Evolutionary conservation across 1,284 basidiomycete genomes (phyloP).

Genomic region (Lignosus rhinocerotis): DNA sequence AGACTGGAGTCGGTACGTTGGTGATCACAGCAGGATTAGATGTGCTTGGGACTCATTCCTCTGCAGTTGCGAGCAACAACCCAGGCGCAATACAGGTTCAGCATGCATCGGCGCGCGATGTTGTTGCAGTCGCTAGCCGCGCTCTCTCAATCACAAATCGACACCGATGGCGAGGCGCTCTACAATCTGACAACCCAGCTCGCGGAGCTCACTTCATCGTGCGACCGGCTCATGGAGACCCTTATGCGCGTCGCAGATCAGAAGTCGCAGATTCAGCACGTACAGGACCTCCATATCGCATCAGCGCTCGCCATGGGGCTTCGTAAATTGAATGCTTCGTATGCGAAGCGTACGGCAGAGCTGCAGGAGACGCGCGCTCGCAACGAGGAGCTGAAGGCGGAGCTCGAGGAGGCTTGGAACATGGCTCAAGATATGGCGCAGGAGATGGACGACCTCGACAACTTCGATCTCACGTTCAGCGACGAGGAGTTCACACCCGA

Average conservation of each 20-base stretch:
- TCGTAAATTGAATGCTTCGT: constrained; percentile 74
- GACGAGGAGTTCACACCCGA: constrained; percentile 32
- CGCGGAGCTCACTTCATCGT: constrained; percentile 56
- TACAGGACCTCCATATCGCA: constrained; percentile 66
- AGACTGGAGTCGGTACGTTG: constrained; percentile 51
- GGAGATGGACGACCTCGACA: constrained; percentile 60
- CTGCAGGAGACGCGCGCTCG: constrained; percentile 46
- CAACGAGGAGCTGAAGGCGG: constrained; percentile 58
- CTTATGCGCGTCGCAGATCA: constrained; percentile 62
- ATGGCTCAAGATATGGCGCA: constrained; percentile 70
- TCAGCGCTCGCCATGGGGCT: constrained; percentile 75
- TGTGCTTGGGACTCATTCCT: background rate
- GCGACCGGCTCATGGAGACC: constrained; percentile 58
- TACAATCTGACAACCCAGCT: constrained; percentile 54
- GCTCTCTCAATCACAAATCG: constrained; percentile 30
- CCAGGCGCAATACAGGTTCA: constrained; percentile 68
- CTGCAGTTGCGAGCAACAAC: constrained; percentile 36
- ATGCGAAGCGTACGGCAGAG: constrained; percentile 62
- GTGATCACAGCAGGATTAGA: too few species aligned
- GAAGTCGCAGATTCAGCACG: constrained; percentile 56
- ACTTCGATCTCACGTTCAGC: constrained; percentile 33
- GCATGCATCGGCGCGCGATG: constrained; percentile 69
- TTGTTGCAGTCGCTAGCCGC: constrained; percentile 59
- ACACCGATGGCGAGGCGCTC: constrained; percentile 29
- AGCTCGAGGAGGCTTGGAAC: constrained; percentile 79